Conservation (phyloP, 495 filamentous ascomycete species). For the Delitschia confertaspora region DNA sequence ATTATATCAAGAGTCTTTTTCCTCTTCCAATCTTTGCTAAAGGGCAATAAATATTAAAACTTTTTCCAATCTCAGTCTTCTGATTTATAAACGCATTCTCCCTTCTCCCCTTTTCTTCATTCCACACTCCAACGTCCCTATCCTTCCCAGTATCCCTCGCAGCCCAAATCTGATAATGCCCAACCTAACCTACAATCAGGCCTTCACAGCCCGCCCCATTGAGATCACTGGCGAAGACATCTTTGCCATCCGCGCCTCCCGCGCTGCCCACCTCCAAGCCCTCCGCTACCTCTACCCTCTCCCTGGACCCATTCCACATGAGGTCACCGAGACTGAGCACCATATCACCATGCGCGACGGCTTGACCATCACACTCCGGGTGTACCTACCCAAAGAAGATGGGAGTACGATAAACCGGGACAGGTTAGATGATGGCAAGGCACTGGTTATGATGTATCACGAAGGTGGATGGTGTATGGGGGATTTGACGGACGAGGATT, state of each 20-base stretch:
- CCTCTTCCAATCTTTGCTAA: too few species aligned
- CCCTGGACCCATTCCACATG: constrained; percentile 17
- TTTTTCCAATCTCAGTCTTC: neutral
- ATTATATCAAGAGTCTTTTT: too few species aligned
- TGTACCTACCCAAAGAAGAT: constrained; percentile 18
- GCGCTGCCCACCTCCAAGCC: constrained; percentile 15
- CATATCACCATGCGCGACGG: constrained; percentile 22
- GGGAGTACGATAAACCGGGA: too few species aligned
- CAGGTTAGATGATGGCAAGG: constrained; percentile 17
- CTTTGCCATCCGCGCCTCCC: constrained; percentile 8
- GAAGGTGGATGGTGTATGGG: constrained; percentile 28
- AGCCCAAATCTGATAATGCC: too few species aligned
- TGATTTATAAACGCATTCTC: neutral
- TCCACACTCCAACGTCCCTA: too few species aligned
- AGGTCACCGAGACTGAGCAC: constrained; percentile 21
- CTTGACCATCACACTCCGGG: constrained; percentile 9
- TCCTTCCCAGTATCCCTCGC: too few species aligned
- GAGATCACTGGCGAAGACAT: constrained; percentile 6
- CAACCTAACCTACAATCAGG: constrained; percentile 3
- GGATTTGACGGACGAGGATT: constrained; percentile 25
- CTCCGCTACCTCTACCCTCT: constrained; percentile 23
- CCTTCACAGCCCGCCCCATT: constrained; percentile 13
- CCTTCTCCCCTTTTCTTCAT: too few species aligned
- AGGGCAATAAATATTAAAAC: neutral
- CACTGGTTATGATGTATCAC: constrained; percentile 23